Base-by-base conservation (phyloP, 2,329 filamentous ascomycete species). In the Apiospora marii region DNA sequence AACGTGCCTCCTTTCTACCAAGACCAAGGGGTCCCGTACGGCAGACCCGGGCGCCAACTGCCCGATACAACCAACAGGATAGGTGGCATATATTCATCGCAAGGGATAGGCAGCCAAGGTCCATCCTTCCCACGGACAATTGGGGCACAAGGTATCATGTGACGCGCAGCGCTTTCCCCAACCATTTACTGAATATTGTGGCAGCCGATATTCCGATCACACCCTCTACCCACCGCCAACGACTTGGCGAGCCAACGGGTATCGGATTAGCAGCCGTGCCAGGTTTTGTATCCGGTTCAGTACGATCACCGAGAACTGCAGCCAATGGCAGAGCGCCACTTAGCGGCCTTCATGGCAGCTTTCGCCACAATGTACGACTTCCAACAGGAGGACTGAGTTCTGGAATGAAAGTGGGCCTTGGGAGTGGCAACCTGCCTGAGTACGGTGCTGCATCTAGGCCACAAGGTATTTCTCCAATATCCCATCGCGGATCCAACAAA, bases 211-310 rank as follows among this genome's bases (percentile, higher is more conserved):
- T 80, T 19, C 79, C 81, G n/a, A 49, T 80, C 43, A 83, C 81
- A 0, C 81, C 82, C 24, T 80, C 81, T 14, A 79, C 77, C 37
- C 78, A 82, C 75, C 77, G 79, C n/a, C 77, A 79, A 74, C 77
- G 80, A n/a, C 37, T 81, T 24, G 77, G 74, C 22, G 76, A 78
- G 37, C 67, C 74, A 27, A 69, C 69, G 30, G 72, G 76, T 19
- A 72, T 80, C 34, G 79, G 79, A 19, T 67, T 82, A 41, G 78
- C 80, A 27, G 77, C 75, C 7, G 77, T 81, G 44, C 79, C 81
- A 7, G 80, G 80, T 19, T 73, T 81, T 7, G 77, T 81, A n/a
- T 71, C 75, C n/a, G 80, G 80, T 12, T 77, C 80, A 19, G 76
- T 77, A 51, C 76, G 73, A 68, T 73, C 73, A 8, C 77, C 78